phyloP scores from a whole-genome alignment of 2,329 filamentous ascomycete species.

The Colletotrichum endophyticum region DNA sequence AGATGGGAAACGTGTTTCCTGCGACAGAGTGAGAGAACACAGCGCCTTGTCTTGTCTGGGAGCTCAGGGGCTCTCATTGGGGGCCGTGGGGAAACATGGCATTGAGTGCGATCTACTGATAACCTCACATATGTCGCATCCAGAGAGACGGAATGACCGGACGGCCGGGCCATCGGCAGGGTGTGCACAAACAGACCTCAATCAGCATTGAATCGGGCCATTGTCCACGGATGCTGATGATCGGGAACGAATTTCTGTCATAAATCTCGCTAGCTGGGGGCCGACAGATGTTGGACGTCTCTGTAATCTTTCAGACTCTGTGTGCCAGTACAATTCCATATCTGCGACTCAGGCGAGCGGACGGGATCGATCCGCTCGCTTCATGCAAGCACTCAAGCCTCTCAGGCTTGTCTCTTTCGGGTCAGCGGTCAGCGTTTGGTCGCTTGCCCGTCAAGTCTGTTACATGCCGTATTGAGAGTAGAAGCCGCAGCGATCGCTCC shows the following conservation, averaged over 20 bases:
- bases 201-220: background rate
- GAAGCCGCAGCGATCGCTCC: slow-evolving; percentile 16
- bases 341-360: slow-evolving; percentile 10
- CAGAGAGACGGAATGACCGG: background rate
- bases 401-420: slow-evolving; percentile 3
- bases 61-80: background rate
- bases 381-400: slow-evolving; percentile 21
- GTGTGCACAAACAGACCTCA: background rate
- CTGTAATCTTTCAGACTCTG: background rate
- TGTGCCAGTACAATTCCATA: background rate
- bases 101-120: background rate
- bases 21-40: background rate
- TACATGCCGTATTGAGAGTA: slow-evolving; percentile 18
- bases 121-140: background rate
- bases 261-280: background rate
- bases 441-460: background rate
- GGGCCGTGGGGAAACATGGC: background rate
- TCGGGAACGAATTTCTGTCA: background rate
- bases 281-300: background rate
- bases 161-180: background rate
- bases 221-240: background rate
- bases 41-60: background rate
- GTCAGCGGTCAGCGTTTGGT: slow-evolving; percentile 7
- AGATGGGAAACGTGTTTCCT: background rate
- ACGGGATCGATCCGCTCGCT: slow-evolving; percentile 16